Percentiles rank a stretch among this genome's conserved stretches.
Conservation (phyloP, 108 stramenopile species). For the Cyclotella atomus region DNA sequence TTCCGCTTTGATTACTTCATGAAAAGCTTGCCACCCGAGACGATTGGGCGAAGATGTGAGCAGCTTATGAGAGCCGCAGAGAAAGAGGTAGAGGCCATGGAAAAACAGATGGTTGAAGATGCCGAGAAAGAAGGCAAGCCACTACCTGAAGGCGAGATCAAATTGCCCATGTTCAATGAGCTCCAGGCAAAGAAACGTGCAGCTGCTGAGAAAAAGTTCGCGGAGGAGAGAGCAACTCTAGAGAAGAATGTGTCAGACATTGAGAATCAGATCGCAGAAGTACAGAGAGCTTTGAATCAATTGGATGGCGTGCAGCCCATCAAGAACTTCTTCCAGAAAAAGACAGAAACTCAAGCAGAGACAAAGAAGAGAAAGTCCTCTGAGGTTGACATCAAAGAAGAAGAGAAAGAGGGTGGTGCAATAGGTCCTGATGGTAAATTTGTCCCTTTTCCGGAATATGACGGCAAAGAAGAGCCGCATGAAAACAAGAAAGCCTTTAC, state of each 20-base stretch:
- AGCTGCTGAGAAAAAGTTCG: conserved; percentile 50
- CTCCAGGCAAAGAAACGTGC: conserved; percentile 58
- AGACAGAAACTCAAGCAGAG: conserved; percentile 14
- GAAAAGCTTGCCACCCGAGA: conserved; percentile 47
- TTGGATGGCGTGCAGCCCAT: conserved; percentile 44
- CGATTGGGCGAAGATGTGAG: conserved; percentile 78
- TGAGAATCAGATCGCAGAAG: conserved; percentile 68
- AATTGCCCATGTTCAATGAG: conserved; percentile 70
- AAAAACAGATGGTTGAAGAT: conserved; percentile 70
- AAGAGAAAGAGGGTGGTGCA: conserved; percentile 50
- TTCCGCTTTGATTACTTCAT: conserved; percentile 91
- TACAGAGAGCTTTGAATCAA: conserved; percentile 71
- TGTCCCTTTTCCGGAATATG: conserved; percentile 79
- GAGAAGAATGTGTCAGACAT: conserved; percentile 75
- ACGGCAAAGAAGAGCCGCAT: conserved; percentile 70
- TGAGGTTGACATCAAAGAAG: conserved; percentile 34
- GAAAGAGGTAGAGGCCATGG: conserved; percentile 83
- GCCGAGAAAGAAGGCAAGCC: conserved; percentile 53
- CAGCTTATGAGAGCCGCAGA: conserved; percentile 85
- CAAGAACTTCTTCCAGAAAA: conserved; percentile 21
- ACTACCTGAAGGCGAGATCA: conserved; percentile 40
- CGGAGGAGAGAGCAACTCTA: conserved; percentile 51
- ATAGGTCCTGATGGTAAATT: conserved; percentile 71
- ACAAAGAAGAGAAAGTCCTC: conserved; percentile 33
- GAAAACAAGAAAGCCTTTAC: conserved; percentile 86